phyloP scores from a whole-genome alignment of 345 rosid genomes.

The Theobroma cacao region DNA sequence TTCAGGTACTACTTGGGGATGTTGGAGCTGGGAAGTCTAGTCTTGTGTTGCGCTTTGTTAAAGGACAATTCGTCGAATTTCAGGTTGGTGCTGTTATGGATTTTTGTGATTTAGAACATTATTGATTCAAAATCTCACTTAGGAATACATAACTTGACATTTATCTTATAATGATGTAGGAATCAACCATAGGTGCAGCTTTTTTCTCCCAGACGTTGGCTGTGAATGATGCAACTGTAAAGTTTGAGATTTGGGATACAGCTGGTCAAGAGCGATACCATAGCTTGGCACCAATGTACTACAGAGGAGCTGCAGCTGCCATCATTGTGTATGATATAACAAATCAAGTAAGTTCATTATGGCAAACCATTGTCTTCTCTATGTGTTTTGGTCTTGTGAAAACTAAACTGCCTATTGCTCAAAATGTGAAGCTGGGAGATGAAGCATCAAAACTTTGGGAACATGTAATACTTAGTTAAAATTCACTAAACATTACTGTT shows the following conservation, averaged over 20 bases:
- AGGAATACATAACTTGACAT: conserved; percentile 13
- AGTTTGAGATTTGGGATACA: conserved; percentile 99
- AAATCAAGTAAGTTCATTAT: conserved; percentile 52
- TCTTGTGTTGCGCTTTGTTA: conserved; percentile 85
- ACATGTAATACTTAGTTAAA: background rate
- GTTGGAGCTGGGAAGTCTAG: conserved; percentile 97
- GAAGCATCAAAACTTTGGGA: conserved; percentile 1
- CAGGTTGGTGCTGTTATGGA: conserved; percentile 41
- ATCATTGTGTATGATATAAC: conserved; percentile 87
- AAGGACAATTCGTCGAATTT: conserved; percentile 90
- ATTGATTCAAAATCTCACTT: background rate
- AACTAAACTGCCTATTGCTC: background rate
- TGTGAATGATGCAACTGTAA: conserved; percentile 89
- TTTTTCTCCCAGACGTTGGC: conserved; percentile 94
- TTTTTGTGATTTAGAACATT: background rate
- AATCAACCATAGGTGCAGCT: conserved; percentile 97
- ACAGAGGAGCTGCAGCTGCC: conserved; percentile 96
- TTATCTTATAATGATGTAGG: conserved; percentile 41
- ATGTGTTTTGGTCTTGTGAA: background rate
- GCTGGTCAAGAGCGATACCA: conserved; percentile 98
- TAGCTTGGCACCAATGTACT: conserved; percentile 98
- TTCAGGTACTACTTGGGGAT: conserved; percentile 92
- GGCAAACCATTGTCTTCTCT: background rate
- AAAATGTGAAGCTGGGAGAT: background rate
- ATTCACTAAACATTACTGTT: background rate